phyloP scores from a whole-genome alignment of 202 grass and related monocot species.

The Cymbopogon flexuosus region DNA sequence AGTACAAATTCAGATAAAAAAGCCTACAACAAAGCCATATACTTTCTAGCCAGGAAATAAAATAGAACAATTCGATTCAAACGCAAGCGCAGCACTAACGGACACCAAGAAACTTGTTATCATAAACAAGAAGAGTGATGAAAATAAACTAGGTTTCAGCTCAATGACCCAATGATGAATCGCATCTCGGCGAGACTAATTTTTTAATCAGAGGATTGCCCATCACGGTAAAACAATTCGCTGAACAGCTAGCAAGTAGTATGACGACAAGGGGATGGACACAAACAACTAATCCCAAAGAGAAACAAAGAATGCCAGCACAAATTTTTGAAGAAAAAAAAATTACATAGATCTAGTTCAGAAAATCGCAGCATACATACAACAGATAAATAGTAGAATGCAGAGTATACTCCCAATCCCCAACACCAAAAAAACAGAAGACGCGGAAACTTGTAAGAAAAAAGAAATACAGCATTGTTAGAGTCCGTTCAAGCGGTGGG shows the following conservation, averaged over 20 bases:
- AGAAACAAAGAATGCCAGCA: constrained; percentile 43
- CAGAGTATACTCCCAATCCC: not conserved
- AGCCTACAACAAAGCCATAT: constrained; percentile 21
- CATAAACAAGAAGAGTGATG: not conserved
- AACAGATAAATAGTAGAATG: constrained; percentile 1
- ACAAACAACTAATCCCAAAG: constrained; percentile 48
- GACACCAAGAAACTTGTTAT: constrained; percentile 2
- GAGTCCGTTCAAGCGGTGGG: constrained; percentile 17
- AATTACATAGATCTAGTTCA: constrained; percentile 18
- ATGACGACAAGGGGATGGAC: constrained; percentile 31
- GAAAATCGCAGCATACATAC: not conserved
- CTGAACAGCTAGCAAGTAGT: constrained; percentile 23
- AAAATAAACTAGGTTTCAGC: constrained; percentile 6
- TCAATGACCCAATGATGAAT: constrained; percentile 22
- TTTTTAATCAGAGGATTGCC: constrained; percentile 3
- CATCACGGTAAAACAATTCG: constrained; percentile 26
- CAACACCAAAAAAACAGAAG: not conserved
- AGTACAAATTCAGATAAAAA: constrained; percentile 35
- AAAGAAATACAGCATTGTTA: not conserved
- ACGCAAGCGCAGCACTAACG: constrained; percentile 17
- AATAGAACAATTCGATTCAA: constrained; percentile 20
- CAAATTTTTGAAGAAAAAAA: not conserved
- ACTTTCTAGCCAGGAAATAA: constrained; percentile 29
- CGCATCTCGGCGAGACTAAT: not conserved
- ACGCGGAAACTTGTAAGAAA: constrained; percentile 3